Percentiles rank a stretch among this genome's conserved stretches.
Conservation (phyloP, 805 yeast genomes). For the Ogataea paraovalis region DNA sequence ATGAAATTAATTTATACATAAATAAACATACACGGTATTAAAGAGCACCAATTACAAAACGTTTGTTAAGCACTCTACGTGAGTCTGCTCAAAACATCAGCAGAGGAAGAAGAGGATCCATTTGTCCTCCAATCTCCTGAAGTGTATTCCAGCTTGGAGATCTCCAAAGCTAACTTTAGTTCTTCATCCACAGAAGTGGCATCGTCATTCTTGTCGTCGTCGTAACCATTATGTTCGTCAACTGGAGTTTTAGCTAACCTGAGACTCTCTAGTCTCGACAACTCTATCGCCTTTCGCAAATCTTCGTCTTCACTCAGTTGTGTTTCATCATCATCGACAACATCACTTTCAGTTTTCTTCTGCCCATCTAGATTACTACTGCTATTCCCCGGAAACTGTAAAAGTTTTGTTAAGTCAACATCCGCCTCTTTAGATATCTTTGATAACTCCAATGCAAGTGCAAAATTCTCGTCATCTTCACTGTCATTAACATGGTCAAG, state of each 20-base stretch:
- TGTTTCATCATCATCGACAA: neutral
- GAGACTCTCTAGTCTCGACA: conserved; percentile 15
- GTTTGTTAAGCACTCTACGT: neutral
- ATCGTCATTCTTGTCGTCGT: neutral
- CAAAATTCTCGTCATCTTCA: conserved; percentile 8
- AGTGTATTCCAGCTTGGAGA: conserved; percentile 9
- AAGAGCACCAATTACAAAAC: neutral
- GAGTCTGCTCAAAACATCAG: neutral
- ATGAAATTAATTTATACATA: neutral
- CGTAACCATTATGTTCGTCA: neutral
- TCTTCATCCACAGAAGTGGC: conserved; percentile 11
- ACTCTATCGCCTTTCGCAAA: conserved; percentile 9
- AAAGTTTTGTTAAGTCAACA: no score
- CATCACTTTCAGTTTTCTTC: neutral
- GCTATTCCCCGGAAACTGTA: no score
- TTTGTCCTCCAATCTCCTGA: neutral
- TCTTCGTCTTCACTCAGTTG: conserved; percentile 1
- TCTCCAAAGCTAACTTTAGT: conserved; percentile 11
- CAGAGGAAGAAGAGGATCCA: conserved; percentile 1
- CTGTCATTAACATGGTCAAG: conserved; percentile 7
- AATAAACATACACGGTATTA: neutral
- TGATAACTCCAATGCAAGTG: conserved; percentile 3
- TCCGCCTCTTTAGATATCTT: neutral
- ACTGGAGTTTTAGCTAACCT: conserved; percentile 2
- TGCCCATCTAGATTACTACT: no score